Conservation (phyloP, 139 green algal genomes). For the Gonium pectorale region DNA sequence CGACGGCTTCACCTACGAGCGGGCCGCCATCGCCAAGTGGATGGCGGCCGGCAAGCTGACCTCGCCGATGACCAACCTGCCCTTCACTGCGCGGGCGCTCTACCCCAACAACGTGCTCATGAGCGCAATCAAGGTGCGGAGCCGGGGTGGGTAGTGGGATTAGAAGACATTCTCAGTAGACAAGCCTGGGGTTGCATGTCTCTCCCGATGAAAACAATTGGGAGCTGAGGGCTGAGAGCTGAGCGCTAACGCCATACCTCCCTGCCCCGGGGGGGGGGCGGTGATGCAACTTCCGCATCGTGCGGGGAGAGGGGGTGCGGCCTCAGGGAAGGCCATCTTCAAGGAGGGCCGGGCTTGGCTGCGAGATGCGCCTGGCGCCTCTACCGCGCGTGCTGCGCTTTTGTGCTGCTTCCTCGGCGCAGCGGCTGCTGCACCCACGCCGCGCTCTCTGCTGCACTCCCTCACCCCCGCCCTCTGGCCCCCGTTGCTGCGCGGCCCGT, state of each 20-base stretch:
- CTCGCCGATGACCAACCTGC: slow-evolving; percentile 47
- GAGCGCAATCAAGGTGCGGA: slow-evolving; percentile 32
- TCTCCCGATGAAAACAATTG: neutral
- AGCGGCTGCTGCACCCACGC: neutral
- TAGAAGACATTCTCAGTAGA: neutral
- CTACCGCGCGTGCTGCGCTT: neutral
- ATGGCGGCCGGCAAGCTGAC: neutral
- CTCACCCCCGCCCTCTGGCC: neutral
- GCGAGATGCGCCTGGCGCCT: no score
- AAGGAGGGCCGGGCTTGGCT: no score
- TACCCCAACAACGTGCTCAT: slow-evolving; percentile 42
- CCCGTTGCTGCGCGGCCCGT: no score
- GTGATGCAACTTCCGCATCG: neutral
- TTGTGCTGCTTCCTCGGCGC: neutral
- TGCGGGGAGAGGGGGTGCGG: no score
- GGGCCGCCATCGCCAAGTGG: slow-evolving; percentile 25
- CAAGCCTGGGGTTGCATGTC: neutral
- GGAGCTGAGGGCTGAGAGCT: neutral
- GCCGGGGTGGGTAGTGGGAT: neutral
- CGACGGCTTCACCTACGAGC: slow-evolving; percentile 51
- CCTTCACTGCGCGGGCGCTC: slow-evolving; percentile 13
- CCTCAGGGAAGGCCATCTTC: no score
- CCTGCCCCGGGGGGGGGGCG: neutral
- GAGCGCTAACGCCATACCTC: neutral
- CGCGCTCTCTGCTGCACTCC: neutral